Evolutionary conservation across 495 filamentous ascomycete species (phyloP).

Genomic region (Copromyces sp.): DNA sequence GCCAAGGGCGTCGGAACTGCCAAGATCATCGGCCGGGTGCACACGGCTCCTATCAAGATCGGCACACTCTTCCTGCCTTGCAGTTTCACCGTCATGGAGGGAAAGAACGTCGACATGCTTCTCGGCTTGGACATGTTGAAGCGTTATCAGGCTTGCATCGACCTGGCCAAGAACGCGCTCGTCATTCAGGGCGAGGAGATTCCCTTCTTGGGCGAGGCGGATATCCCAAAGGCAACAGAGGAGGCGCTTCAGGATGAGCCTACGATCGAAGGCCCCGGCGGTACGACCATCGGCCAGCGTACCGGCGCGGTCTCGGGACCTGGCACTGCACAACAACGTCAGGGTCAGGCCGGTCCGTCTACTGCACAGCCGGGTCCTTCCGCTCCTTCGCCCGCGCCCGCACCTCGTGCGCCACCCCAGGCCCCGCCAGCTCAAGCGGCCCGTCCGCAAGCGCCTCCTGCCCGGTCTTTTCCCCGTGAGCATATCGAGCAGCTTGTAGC

Average conservation of each 20-base stretch:
- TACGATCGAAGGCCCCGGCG: slow-evolving; percentile 73
- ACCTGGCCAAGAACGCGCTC: slow-evolving; percentile 68
- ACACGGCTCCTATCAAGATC: slow-evolving; percentile 88
- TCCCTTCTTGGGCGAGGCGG: slow-evolving; percentile 80
- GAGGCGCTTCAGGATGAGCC: slow-evolving; percentile 68
- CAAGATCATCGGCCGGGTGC: slow-evolving; percentile 86
- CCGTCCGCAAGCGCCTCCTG: slow-evolving; percentile 12
- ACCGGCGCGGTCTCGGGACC: slow-evolving; percentile 72
- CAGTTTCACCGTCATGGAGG: slow-evolving; percentile 99
- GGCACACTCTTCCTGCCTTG: slow-evolving; percentile 80
- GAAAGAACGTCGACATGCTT: slow-evolving; percentile 91
- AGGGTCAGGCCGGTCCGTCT: slow-evolving; percentile 8
- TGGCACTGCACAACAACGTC: slow-evolving; percentile 10
- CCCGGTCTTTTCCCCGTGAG: slow-evolving; percentile 43
- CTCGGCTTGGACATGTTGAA: slow-evolving; percentile 94
- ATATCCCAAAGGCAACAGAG: slow-evolving; percentile 77
- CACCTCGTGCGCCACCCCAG: neutral
- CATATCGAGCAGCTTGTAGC: slow-evolving; percentile 62
- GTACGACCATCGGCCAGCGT: slow-evolving; percentile 71
- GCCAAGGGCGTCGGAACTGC: slow-evolving; percentile 91
- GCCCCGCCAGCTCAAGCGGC: slow-evolving; percentile 1
- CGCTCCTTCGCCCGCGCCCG: slow-evolving; percentile 18
- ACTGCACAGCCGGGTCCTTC: slow-evolving; percentile 12
- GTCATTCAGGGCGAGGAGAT: slow-evolving; percentile 83
- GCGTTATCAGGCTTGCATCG: slow-evolving; percentile 85